Conservation (phyloP, 2,329 filamentous ascomycete species). For the Cladosporium austrohemisphaericum region DNA sequence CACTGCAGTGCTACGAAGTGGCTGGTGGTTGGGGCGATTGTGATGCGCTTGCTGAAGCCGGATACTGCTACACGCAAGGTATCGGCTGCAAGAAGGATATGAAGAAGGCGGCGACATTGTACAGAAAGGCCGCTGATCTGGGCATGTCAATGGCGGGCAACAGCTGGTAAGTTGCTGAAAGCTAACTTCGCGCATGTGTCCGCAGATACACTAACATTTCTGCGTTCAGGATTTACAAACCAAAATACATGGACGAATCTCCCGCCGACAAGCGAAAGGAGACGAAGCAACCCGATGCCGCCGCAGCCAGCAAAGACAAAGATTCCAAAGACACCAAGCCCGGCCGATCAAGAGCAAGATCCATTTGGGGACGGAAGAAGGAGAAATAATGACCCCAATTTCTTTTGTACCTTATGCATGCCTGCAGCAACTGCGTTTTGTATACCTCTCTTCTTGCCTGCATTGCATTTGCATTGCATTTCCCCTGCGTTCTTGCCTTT, state of each 20-base stretch:
- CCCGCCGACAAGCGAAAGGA: constrained; percentile 29
- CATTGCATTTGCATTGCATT: not conserved
- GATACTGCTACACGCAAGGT: constrained; percentile 93
- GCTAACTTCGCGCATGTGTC: too few species aligned
- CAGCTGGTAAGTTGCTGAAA: constrained; percentile 70
- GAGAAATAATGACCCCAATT: constrained; percentile 16
- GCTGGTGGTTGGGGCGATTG: constrained; percentile 93
- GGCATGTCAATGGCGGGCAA: constrained; percentile 98
- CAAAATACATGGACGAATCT: constrained; percentile 74
- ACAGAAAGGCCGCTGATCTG: constrained; percentile 84
- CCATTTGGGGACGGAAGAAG: constrained; percentile 26
- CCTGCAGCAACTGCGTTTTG: not conserved
- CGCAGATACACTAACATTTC: not conserved
- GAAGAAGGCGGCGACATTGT: constrained; percentile 88
- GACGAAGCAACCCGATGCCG: constrained; percentile 72
- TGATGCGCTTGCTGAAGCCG: constrained; percentile 89
- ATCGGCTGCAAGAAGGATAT: constrained; percentile 93
- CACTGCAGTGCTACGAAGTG: constrained; percentile 91
- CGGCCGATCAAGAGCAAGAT: constrained; percentile 19
- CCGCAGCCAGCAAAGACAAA: constrained; percentile 48
- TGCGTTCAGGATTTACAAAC: constrained; percentile 79
- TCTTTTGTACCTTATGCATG: not conserved
- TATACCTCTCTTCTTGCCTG: not conserved
- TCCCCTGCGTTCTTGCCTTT: not conserved
- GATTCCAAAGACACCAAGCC: constrained; percentile 3